A percentile compares a stretch with the other conserved stretches of the same genome.
Conservation (phyloP, 208 protist species). For the Acanthamoeba royreba region DNA sequence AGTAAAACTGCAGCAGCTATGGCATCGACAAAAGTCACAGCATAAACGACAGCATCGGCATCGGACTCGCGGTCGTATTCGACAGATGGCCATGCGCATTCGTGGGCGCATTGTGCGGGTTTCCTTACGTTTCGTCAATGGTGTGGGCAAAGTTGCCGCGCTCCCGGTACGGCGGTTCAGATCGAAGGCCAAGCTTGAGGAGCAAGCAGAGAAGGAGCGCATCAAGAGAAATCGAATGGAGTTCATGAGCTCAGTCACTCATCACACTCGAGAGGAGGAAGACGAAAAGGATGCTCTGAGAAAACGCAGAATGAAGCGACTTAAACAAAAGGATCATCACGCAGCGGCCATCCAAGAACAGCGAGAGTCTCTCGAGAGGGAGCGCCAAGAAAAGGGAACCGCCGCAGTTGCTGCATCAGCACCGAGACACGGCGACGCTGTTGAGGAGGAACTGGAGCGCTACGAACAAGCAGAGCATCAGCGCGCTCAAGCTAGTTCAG, state of each 20-base stretch:
- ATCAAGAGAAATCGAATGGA: constrained; percentile 10
- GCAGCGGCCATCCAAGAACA: neutral
- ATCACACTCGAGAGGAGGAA: neutral
- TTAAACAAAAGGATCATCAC: neutral
- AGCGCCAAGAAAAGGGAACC: neutral
- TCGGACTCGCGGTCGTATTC: neutral
- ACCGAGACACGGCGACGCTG: neutral
- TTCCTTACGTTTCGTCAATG: neutral
- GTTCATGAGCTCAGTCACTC: neutral
- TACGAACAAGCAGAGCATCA: neutral
- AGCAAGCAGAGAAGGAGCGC: neutral
- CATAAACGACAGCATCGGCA: neutral
- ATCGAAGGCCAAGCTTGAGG: constrained; percentile 18
- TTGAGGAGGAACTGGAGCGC: neutral
- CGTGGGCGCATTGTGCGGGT: neutral
- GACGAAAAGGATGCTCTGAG: neutral
- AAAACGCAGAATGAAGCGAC: neutral
- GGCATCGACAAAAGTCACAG: neutral
- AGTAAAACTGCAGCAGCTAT: neutral
- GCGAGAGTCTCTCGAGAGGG: neutral
- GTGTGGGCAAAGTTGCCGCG: neutral
- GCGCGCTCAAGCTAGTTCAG: neutral
- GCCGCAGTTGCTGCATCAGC: neutral
- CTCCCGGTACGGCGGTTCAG: neutral
- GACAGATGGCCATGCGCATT: neutral